phyloP scores from a whole-genome alignment of 1,284 basidiomycete genomes.

The Rhizoctonia solani region DNA sequence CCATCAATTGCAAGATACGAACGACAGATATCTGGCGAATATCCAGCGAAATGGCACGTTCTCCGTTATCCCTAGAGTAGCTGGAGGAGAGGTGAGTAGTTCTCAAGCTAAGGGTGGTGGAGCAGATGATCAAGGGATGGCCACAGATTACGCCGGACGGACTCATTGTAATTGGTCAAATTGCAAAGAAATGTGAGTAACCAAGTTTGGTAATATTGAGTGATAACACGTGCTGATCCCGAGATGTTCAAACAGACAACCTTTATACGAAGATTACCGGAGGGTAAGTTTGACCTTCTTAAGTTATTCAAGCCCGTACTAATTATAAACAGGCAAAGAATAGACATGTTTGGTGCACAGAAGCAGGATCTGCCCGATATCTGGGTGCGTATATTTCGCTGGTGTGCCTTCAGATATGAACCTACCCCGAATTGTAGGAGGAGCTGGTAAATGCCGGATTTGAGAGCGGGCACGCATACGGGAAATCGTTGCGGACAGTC shows the following conservation, averaged over 20 bases:
- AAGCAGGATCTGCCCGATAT: constrained; percentile 78
- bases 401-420: background rate
- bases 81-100: constrained; percentile 59
- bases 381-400: constrained; percentile 50
- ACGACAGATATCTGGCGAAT: constrained; percentile 58
- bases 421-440: constrained; percentile 43
- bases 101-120: background rate
- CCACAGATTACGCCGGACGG: constrained; percentile 64
- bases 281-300: constrained; percentile 39
- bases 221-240: background rate
- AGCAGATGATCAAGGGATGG: background rate
- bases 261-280: constrained; percentile 73
- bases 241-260: constrained; percentile 44
- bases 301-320: constrained; percentile 24
- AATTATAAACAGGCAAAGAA: constrained; percentile 57
- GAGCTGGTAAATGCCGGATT: constrained; percentile 68
- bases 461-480: constrained; percentile 78
- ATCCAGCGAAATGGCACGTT: constrained; percentile 78
- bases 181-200: constrained; percentile 66
- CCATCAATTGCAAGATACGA: constrained; percentile 73
- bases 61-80: constrained; percentile 71
- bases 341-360: constrained; percentile 75
- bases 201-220: background rate
- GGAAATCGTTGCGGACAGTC: constrained; percentile 60
- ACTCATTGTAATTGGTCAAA: constrained; percentile 67